Evolutionary conservation across 352 stramenopile species (phyloP), one percentile per base, ranked within the genome.

Genomic region (Globisporangium canariense): DNA sequence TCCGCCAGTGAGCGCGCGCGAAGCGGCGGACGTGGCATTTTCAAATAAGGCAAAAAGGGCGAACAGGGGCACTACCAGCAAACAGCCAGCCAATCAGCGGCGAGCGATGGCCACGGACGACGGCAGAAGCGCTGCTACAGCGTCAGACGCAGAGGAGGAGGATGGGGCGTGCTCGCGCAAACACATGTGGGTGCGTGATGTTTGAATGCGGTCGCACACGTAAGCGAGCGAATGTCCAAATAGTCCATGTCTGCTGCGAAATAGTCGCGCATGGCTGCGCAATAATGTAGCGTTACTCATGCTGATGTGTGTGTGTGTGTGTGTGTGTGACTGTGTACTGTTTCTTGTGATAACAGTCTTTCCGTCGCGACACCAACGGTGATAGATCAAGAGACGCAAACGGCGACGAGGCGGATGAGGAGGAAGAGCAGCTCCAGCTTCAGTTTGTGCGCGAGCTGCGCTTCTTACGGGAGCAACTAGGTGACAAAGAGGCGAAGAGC

Each of bases 391-490:
- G 20, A 34, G 28, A 54, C 13, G 8, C 13, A 61, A 46, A 36
- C 1, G 16, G 4, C 8, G n/a, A 36, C 20, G 41, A 60, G 16
- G 64, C 41, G 7, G 55, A 65, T 32, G 58, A 72, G 0, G 70
- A 78, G 18, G 68, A 70, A 16, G 43, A 38, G 13, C 58, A 50
- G n/a, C 54, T 78, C 46, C 65, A 81, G 60, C 62, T 71, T 13
- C 65, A 74, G 50, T 63, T 79, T 36, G 55, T 73, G 32, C 71
- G 64, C 1, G 72, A 90, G 53, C 50, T 90, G 50, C 46, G 49
- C 16, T 53, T 65, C 36, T 54, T 86, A 41, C 80, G 70, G 1
- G 47, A 52, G 9, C 68, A 77, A 30, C 60, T 86, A 41, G 61
- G 41, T 9, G 70, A 58, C 22, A 75, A 69, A 16, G 67, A 89